Percentiles rank a stretch among this genome's conserved stretches.
These are phyloP conservation scores for Xanthoconium separans DNA, from an alignment of 1,284 basidiomycete species.

Conservation along the genomic window DNA sequence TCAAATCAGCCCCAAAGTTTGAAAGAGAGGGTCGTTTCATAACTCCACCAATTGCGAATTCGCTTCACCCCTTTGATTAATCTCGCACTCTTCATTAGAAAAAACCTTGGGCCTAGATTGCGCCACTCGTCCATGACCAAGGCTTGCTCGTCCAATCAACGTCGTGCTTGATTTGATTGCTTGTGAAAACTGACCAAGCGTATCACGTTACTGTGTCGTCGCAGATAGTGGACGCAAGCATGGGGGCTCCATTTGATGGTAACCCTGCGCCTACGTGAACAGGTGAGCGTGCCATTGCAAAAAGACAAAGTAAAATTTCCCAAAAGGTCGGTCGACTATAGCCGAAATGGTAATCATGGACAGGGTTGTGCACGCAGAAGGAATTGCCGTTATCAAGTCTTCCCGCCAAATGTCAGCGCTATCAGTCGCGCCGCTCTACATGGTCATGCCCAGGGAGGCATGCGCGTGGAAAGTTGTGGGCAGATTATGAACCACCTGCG, in stretches of 20 bases:
- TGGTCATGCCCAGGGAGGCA: conserved; percentile 13
- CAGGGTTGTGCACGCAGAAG: background rate
- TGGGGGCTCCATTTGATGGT: background rate
- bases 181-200: background rate
- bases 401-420: background rate
- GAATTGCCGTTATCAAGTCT: background rate
- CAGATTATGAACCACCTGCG: background rate
- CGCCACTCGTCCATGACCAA: no score
- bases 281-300: background rate
- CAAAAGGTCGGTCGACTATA: background rate
- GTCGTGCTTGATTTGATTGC: background rate
- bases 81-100: background rate
- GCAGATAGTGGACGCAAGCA: background rate
- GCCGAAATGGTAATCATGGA: background rate
- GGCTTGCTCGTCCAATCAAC: no score
- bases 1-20: no score
- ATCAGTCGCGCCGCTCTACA: background rate
- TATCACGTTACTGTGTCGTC: background rate
- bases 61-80: background rate
- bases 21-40: background rate
- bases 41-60: background rate
- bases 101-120: background rate
- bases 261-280: background rate
- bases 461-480: conserved; percentile 15
- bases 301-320: background rate